Conservation (phyloP, 192 early-diverging fungal species). For the Backusella liffmaniae region DNA sequence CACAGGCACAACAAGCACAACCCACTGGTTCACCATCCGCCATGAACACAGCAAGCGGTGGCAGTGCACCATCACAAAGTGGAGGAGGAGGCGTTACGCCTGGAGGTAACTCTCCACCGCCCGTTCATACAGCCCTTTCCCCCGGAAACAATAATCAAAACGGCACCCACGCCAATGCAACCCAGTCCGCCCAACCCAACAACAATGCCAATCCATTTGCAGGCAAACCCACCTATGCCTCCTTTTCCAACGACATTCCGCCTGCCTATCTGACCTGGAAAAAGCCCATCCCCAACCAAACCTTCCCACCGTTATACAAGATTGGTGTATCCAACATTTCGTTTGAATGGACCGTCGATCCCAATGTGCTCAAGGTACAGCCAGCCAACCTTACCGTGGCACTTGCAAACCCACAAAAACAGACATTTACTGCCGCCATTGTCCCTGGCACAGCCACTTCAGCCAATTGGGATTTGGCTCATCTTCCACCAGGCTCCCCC, state of each 20-base stretch:
- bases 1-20: neutral
- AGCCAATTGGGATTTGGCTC: slow-evolving; percentile 31
- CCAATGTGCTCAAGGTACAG: slow-evolving; percentile 22
- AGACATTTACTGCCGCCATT: slow-evolving; percentile 22
- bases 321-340: slow-evolving; percentile 34
- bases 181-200: slow-evolving; percentile 11
- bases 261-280: slow-evolving; percentile 40
- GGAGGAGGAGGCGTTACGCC: neutral
- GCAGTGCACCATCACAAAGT: neutral
- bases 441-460: slow-evolving; percentile 30
- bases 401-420: slow-evolving; percentile 34
- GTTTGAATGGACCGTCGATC: slow-evolving; percentile 33
- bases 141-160: neutral
- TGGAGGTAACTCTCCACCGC: neutral
- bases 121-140: neutral
- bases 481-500: slow-evolving; percentile 12
- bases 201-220: slow-evolving; percentile 26
- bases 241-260: slow-evolving; percentile 24
- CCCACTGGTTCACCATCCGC: neutral
- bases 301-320: slow-evolving; percentile 33
- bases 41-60: neutral
- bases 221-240: slow-evolving; percentile 28
- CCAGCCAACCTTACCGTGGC: slow-evolving; percentile 31
- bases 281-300: slow-evolving; percentile 34
- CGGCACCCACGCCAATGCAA: slow-evolving; percentile 22